Evolutionary conservation across 202 grass and related monocot genomes (phyloP).

Genomic region (Schoenoplectus tabernaemontani): DNA sequence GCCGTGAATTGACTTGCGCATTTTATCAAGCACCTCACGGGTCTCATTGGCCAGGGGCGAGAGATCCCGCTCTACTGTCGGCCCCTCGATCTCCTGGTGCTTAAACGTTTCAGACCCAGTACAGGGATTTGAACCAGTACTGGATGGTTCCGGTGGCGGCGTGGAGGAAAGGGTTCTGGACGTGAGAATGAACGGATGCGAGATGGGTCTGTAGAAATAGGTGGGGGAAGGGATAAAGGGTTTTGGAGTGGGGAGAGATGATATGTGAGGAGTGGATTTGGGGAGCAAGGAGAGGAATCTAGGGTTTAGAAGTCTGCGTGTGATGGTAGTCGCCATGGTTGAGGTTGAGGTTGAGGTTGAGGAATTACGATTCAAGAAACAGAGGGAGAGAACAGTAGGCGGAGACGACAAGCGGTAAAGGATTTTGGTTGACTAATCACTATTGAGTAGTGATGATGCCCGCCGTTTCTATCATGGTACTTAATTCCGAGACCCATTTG

Average conservation of each 20-base stretch:
- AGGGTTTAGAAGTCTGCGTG: constrained; percentile 8
- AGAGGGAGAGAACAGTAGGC: background rate
- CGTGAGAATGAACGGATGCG: background rate
- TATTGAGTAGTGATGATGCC: no score
- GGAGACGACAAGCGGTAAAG: background rate
- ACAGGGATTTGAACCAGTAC: background rate
- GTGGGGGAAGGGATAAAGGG: constrained; percentile 23
- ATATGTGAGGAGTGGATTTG: constrained; percentile 17
- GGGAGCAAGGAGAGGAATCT: constrained; percentile 1
- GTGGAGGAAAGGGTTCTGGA: constrained; percentile 16
- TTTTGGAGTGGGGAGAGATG: constrained; percentile 23
- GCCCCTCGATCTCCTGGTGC: constrained; percentile 94
- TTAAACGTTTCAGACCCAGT: constrained; percentile 27
- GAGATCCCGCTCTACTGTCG: constrained; percentile 80
- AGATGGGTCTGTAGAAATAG: background rate
- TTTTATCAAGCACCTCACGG: constrained; percentile 56
- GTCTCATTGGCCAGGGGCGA: constrained; percentile 75
- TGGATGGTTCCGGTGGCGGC: background rate
- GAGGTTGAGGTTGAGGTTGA: background rate
- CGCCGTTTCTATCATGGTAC: no score
- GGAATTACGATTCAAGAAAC: background rate
- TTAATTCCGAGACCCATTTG: background rate
- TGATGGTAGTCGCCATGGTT: constrained; percentile 1
- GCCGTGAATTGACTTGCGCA: constrained; percentile 45
- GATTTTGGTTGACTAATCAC: no score